Evolutionary conservation across 23 red algal species (phyloP), one percentile per base, ranked within the genome.

Genomic region (Gracilaria caudata): DNA sequence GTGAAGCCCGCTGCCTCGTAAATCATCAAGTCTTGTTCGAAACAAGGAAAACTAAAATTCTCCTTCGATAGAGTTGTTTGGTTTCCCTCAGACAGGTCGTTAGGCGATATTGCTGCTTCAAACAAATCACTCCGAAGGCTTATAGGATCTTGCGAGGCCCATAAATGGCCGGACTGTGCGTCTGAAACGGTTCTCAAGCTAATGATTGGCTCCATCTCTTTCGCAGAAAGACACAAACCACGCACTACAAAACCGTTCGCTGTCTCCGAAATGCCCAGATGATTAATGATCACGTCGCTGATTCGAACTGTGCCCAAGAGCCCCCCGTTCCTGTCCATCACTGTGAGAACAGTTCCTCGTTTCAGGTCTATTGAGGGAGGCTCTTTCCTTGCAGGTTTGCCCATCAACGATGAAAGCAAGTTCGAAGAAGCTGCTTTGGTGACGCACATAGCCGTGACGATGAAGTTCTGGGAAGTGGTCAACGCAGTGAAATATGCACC

Each of bases 381-480:
- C 21, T 66, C 61, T 3, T 16, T 66, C 23, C 13, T 66, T 25
- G 61, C 32, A 35, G 61, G 19, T 36, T 66, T 66, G 17, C 29
- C 29, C 32, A 66, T 66, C 30, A 66, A 66, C 25, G 61, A 8
- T 6, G 61, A 66, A 5, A 66, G 19, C 13, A 66, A 66, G 30
- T 33, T 66, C 26, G 28, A 19, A 19, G 61, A 37, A 4, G 61
- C 21, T 66, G 61, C 29, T 37, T 16, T 66, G 32, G 61, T 36
- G 9, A 66, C 61, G 30, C 30, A 66, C 61, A 66, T 66, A 66
- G 61, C 61, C 8, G 61, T 66, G 30, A 66, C 61, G 19, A 66
- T 66, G 29, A 16, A 66, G 30, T 35, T 66, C 25, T 36, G 10
- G 7, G 61, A 66, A 12, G 19, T 30, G 4, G 30, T 17, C 13